phyloP scores from a whole-genome alignment of 805 yeast species.

The Ogataea wickerhamii region DNA sequence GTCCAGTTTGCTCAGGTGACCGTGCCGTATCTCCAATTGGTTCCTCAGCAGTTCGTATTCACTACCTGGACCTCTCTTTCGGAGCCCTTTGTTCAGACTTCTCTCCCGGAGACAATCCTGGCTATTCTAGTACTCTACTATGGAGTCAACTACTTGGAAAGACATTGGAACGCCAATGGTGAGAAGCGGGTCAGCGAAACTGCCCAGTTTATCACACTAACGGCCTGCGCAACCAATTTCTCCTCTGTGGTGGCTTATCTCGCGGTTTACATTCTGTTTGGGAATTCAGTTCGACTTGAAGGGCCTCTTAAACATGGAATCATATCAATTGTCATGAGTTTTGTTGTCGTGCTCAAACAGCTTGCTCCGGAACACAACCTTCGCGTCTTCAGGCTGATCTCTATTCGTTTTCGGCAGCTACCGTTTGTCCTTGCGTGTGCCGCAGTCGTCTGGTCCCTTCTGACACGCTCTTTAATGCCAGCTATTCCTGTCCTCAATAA shows the following conservation, averaged over 20 bases:
- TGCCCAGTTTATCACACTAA: constrained; percentile 46
- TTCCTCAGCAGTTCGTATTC: constrained; percentile 52
- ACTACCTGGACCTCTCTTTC: constrained; percentile 65
- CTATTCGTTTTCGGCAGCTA: constrained; percentile 55
- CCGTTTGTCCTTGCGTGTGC: constrained; percentile 45
- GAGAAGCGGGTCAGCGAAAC: constrained; percentile 38
- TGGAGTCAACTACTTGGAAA: constrained; percentile 46
- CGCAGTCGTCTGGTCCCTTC: constrained; percentile 28
- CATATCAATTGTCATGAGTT: constrained; percentile 46
- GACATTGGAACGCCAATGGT: constrained; percentile 40
- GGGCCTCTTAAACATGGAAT: constrained; percentile 51
- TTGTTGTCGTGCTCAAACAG: constrained; percentile 54
- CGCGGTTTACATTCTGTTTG: constrained; percentile 26
- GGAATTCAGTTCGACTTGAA: constrained; percentile 35
- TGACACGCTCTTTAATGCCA: constrained; percentile 40
- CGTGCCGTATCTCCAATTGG: constrained; percentile 55
- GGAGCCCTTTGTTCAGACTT: constrained; percentile 61
- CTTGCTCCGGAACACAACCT: constrained; percentile 56
- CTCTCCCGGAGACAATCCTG: constrained; percentile 42
- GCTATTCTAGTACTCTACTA: constrained; percentile 36
- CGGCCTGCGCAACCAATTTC: constrained; percentile 55
- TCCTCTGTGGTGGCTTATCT: constrained; percentile 41
- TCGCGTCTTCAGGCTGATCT: constrained; percentile 37
- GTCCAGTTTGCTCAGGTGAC: constrained; percentile 39
- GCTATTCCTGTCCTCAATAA: constrained; percentile 52